A percentile compares a stretch with the other conserved stretches of the same genome.
Evolutionary conservation across 139 green algal species (phyloP).

Genomic region (Pleodorina starrii): DNA sequence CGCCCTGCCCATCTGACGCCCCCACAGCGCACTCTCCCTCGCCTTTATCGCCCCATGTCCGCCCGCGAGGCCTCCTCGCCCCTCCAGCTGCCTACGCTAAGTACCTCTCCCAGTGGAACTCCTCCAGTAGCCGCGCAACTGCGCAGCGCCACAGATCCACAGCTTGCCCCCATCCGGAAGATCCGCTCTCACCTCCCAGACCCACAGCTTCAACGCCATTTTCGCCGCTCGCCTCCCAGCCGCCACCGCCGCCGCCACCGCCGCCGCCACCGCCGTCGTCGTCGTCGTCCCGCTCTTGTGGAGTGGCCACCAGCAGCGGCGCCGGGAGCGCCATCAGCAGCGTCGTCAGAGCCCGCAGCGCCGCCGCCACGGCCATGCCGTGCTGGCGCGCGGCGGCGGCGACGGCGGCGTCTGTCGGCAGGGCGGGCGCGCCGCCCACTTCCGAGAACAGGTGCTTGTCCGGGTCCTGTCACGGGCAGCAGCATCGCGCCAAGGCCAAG

Average conservation of each 20-base stretch:
- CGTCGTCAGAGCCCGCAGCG: background rate
- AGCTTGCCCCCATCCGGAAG: too few relatives aligned
- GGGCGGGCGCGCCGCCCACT: background rate
- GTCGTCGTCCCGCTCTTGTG: background rate
- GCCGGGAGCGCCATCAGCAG: conserved; percentile 5
- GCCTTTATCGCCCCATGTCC: too few relatives aligned
- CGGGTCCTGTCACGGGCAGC: conserved; percentile 22
- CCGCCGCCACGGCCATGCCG: background rate
- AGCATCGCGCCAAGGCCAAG: too few relatives aligned
- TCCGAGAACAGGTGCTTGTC: conserved; percentile 23
- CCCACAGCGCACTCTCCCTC: too few relatives aligned
- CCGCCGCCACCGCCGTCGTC: background rate
- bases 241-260: background rate
- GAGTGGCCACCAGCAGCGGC: background rate
- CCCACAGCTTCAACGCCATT: background rate
- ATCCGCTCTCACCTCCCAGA: too few relatives aligned
- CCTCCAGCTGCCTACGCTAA: too few relatives aligned
- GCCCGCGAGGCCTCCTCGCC: too few relatives aligned
- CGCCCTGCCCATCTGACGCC: too few relatives aligned
- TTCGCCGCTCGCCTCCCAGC: background rate
- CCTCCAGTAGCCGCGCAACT: too few relatives aligned
- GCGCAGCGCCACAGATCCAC: too few relatives aligned
- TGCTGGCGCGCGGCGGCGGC: conserved; percentile 13
- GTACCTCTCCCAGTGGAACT: too few relatives aligned
- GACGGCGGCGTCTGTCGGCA: background rate